phyloP scores from a whole-genome alignment of 768 basidiomycete genomes.

The Amanita pallidorosea region DNA sequence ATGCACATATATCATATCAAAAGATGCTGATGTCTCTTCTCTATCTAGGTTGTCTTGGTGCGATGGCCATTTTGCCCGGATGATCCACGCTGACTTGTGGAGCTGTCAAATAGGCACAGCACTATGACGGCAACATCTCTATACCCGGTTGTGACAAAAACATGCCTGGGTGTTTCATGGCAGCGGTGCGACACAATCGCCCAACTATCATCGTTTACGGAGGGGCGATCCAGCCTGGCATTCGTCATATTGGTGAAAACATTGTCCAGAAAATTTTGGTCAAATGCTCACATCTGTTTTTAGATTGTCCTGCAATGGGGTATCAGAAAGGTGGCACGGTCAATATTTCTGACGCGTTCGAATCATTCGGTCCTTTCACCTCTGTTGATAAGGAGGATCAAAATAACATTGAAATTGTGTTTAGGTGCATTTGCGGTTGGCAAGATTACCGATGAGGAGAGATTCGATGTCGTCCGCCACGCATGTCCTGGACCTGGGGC shows the following conservation, averaged over 20 bases:
- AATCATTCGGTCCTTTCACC: slow-evolving; percentile 55
- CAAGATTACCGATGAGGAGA: slow-evolving; percentile 69
- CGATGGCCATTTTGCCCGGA: not conserved
- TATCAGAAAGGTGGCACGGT: slow-evolving; percentile 71
- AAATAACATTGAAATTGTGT: not conserved
- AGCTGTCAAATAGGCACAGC: slow-evolving; percentile 49
- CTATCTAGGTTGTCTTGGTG: slow-evolving; percentile 46
- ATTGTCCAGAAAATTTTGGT: not conserved
- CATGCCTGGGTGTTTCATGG: slow-evolving; percentile 86
- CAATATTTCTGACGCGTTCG: slow-evolving; percentile 78
- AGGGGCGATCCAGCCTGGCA: slow-evolving; percentile 73
- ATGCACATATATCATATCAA: not conserved
- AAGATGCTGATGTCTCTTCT: not conserved
- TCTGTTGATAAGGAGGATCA: not conserved
- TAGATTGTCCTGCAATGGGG: slow-evolving; percentile 74
- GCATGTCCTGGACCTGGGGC: slow-evolving; percentile 80
- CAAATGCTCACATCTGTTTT: not conserved
- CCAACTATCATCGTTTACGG: slow-evolving; percentile 85
- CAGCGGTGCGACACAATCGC: slow-evolving; percentile 77
- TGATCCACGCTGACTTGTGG: not conserved
- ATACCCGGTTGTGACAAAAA: slow-evolving; percentile 90
- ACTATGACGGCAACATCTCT: slow-evolving; percentile 82
- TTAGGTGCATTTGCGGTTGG: slow-evolving; percentile 68
- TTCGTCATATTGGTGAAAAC: slow-evolving; percentile 46
- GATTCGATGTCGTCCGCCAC: slow-evolving; percentile 77